Evolutionary conservation across 2,329 filamentous ascomycete species (phyloP).

Genomic region (Colletotrichum tabaci): DNA sequence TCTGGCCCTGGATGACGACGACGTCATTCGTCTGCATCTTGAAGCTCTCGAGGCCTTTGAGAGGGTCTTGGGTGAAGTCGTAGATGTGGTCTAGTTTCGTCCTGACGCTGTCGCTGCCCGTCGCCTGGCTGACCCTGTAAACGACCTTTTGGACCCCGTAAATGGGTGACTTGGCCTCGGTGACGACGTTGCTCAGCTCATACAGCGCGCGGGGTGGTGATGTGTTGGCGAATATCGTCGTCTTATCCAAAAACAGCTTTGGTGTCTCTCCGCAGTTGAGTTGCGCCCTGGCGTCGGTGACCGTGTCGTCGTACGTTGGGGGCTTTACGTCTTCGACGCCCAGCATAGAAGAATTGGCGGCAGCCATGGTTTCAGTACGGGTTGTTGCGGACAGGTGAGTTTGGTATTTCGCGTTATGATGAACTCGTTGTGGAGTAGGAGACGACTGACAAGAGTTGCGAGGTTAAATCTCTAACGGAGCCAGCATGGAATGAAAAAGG

Average conservation of each 20-base stretch:
- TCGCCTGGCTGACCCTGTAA: constrained; percentile 43
- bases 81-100: constrained; percentile 50
- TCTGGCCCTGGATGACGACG: constrained; percentile 44
- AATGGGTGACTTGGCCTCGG: constrained; percentile 38
- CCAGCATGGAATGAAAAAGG: no score
- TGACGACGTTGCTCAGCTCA: constrained; percentile 46
- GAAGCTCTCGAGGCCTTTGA: not conserved
- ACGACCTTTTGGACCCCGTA: constrained; percentile 49
- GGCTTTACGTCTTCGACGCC: constrained; percentile 22
- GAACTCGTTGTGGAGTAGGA: not conserved
- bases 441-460: not conserved
- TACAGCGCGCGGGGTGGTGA: constrained; percentile 44
- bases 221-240: constrained; percentile 32
- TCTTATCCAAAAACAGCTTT: constrained; percentile 24
- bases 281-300: constrained; percentile 10
- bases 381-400: no score
- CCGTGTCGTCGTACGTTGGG: constrained; percentile 31
- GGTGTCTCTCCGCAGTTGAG: constrained; percentile 32
- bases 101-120: constrained; percentile 41
- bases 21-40: constrained; percentile 4
- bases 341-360: not conserved
- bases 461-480: no score
- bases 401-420: not conserved
- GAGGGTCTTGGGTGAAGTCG: constrained; percentile 45
- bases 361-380: not conserved